Percentiles rank a stretch among this genome's conserved stretches.
phyloP scores from a whole-genome alignment of 179 eudicot genomes.

The Heliamphora ciliata region DNA sequence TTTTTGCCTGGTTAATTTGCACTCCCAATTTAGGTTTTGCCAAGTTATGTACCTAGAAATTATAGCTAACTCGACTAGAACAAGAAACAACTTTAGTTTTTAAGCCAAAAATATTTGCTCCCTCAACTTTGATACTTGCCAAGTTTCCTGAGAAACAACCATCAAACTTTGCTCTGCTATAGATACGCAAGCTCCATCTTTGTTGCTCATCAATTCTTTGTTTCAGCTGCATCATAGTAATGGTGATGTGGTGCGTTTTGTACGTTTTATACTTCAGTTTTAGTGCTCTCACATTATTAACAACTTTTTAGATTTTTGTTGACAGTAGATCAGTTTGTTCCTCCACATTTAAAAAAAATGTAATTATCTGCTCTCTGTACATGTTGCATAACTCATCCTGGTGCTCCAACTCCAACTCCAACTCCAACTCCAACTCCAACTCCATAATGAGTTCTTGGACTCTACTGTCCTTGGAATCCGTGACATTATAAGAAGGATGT shows the following conservation, averaged over 20 bases:
- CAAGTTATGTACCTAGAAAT: neutral
- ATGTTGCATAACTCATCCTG: slow-evolving; percentile 27
- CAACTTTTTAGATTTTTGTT: slow-evolving; percentile 26
- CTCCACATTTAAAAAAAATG: slow-evolving; percentile 24
- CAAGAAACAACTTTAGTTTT: neutral
- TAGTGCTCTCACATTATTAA: slow-evolving; percentile 22
- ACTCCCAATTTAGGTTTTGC: neutral
- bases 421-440: neutral
- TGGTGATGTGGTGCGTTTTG: neutral
- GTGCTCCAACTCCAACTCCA: slow-evolving; percentile 20
- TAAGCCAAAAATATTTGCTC: neutral
- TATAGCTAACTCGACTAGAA: neutral
- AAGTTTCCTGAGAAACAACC: neutral
- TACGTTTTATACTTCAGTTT: slow-evolving; percentile 12
- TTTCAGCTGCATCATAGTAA: neutral
- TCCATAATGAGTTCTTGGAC: slow-evolving; percentile 28
- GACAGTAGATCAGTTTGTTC: slow-evolving; percentile 27
- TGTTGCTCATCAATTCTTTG: neutral
- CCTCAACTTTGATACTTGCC: neutral
- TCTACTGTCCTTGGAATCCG: slow-evolving; percentile 30
- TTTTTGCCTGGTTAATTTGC: neutral
- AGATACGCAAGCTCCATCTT: neutral
- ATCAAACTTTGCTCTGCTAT: neutral
- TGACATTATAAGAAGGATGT: slow-evolving; percentile 16
- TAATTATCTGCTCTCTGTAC: slow-evolving; percentile 24